Evolutionary conservation across 176 grass and related monocot species (phyloP), one percentile per base, ranked within the genome.

Genomic region (Triticum timopheevii): DNA sequence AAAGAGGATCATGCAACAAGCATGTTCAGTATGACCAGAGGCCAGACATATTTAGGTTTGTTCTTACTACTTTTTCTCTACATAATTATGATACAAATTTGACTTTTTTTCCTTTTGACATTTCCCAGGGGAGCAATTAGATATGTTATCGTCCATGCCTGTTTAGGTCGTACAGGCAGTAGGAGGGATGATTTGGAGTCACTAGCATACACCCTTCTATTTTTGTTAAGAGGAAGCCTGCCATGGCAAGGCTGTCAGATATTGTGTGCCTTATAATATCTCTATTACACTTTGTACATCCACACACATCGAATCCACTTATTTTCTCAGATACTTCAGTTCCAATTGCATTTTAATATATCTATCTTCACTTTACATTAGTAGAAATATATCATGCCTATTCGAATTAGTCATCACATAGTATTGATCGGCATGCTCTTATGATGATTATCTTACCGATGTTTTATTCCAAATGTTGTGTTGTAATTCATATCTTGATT

Each of bases 221-320:
- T 95, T 73, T 87, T 98, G 28, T 75, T 87, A 54, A 84, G 84
- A 92, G 93, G 95, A 88, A 90, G 89, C 47, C 86, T 98, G 61
- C 93, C 95, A n/a, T 95, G 90, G 95, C 87, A 98, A 87, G 93
- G 80, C 6, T 95, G 84, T 80, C 95, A 98, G 95, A 89, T 98
- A 85, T 30, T 30, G 28, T 30, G 28, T 30, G 28, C 28, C 28
- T 30, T 30, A 30, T 30, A 30, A 30, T 30, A 30, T 30, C 28
- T 30, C 28, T 30, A 30, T 3, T 30, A 30, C 28, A 30, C 28
- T 30, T 30, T 30, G 28, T 30, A 30, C 28, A 30, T 30, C 28
- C 2, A 30, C 28, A 30, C 28, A 30, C 28, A 30, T 30, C 28
- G 28, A 30, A 30, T 30, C 28, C 28, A 30, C 28, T 30, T 30